Evolutionary conservation across 352 stramenopile species (phyloP).

Genomic region (Globisporangium splendens): DNA sequence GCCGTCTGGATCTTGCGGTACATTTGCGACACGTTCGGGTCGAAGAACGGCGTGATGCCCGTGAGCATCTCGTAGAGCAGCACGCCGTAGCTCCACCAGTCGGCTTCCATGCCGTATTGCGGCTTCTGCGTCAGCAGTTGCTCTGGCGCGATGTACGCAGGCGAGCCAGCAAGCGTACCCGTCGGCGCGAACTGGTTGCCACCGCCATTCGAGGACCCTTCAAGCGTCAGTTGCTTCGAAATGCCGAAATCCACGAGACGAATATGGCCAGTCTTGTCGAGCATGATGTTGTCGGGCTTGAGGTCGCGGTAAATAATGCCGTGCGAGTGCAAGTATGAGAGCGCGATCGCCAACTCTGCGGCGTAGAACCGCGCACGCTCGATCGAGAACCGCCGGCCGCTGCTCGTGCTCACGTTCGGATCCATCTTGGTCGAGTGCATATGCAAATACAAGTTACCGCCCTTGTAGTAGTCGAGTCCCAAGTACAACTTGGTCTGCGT

Average conservation of each 20-base stretch:
- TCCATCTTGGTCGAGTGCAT: constrained; percentile 87
- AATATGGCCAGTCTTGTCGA: constrained; percentile 85
- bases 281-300: constrained; percentile 89
- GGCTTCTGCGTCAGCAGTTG: constrained; percentile 81
- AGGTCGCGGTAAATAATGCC: constrained; percentile 87
- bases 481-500: constrained; percentile 81
- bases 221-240: constrained; percentile 72
- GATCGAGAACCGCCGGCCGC: constrained; percentile 60
- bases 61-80: constrained; percentile 90
- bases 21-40: constrained; percentile 82
- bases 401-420: constrained; percentile 69
- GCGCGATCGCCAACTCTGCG: constrained; percentile 78
- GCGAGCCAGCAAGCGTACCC: constrained; percentile 73
- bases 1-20: constrained; percentile 89
- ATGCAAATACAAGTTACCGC: constrained; percentile 82
- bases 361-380: constrained; percentile 84
- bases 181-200: constrained; percentile 58
- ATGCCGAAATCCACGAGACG: constrained; percentile 89
- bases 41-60: constrained; percentile 85
- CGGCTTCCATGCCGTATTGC: constrained; percentile 82
- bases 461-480: constrained; percentile 84
- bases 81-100: constrained; percentile 92
- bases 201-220: constrained; percentile 3
- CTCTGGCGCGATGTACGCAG: constrained; percentile 84
- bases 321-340: constrained; percentile 85